Percentiles rank a stretch among this genome's conserved stretches.
phyloP scores from a whole-genome alignment of 148 eudicot species.

The Spergularia marina region DNA sequence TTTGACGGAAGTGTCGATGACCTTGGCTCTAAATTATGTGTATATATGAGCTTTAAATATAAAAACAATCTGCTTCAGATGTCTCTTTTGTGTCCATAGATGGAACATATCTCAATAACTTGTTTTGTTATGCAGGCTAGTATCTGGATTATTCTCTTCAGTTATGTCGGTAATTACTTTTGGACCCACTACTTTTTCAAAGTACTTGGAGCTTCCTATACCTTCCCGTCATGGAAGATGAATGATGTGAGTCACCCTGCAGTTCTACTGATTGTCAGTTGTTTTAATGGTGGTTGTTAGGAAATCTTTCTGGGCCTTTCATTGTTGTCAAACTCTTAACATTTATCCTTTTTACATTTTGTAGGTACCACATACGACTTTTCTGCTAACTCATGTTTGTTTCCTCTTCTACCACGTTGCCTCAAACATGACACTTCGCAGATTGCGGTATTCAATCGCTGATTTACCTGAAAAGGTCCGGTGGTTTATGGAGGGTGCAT shows the following conservation, averaged over 20 bases:
- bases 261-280: not conserved
- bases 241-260: constrained; percentile 65
- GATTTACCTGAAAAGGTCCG: constrained; percentile 61
- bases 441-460: constrained; percentile 65
- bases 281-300: not conserved
- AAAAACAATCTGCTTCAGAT: not conserved
- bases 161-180: constrained; percentile 98
- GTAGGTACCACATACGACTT: constrained; percentile 96
- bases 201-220: constrained; percentile 97
- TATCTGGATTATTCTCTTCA: constrained; percentile 83
- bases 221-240: constrained; percentile 98
- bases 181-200: constrained; percentile 99
- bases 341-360: constrained; percentile 14
- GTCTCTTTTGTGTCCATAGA: not conserved
- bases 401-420: constrained; percentile 87
- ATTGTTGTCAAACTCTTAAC: not conserved
- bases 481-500: constrained; percentile 76
- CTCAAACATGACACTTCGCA: constrained; percentile 91
- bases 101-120: not conserved
- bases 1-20: not conserved
- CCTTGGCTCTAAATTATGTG: not conserved
- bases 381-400: constrained; percentile 83
- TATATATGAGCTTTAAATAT: not conserved
- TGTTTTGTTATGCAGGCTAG: constrained; percentile 63
- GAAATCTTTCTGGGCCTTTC: not conserved